Base-by-base conservation (phyloP, 176 grass and related monocot species). In the Cenchrus purpureus region DNA sequence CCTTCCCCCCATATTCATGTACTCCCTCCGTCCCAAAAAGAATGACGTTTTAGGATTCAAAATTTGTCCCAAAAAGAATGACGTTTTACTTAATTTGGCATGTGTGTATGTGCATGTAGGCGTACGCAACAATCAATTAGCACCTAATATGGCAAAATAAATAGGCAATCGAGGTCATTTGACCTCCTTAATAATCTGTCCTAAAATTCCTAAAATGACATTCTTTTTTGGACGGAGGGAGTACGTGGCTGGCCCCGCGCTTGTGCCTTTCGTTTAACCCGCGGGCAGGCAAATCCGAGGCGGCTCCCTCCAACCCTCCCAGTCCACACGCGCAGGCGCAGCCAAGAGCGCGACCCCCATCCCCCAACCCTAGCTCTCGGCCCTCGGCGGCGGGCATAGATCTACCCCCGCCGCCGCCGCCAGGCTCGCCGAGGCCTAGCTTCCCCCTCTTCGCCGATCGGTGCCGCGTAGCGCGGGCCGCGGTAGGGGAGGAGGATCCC, bases 321-420 rank as follows among this genome's bases (percentile, higher is more conserved):
- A 62, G 40, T 84, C 76, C 68, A 83, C 77, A 75, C 82, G 42
- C 59, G 17, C 69, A 76, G 55, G 40, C 69, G 40, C 69, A 76
- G 55, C 57, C 37, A 10, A 17, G 22, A 54, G 68, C 40, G 80
- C 66, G 10, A 46, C 68, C 17, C 58, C 12, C 68, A 5, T 13
- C 54, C 53, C 65, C 61, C 76, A 91, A 87, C 89, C 89, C 81
- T 84, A 87, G 56, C 80, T 32, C 80, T 16, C 2, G 5, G 31
- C 42, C 58, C 14, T 11, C 52, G 13, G 13, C 57, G 57, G 46
- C 69, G 77, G 73, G 15, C 8, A 20, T 60, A 86, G 82, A 89
- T 89, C 82, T 29, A 85, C 37, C 37, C 79, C 55, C 42, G 77
- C 60, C 76, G 43, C 76, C 59, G 20, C 52, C 59, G 68, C 49